Base-by-base conservation (phyloP, 371 early-diverging fungal species). In the Syncephalastrum sp. region DNA sequence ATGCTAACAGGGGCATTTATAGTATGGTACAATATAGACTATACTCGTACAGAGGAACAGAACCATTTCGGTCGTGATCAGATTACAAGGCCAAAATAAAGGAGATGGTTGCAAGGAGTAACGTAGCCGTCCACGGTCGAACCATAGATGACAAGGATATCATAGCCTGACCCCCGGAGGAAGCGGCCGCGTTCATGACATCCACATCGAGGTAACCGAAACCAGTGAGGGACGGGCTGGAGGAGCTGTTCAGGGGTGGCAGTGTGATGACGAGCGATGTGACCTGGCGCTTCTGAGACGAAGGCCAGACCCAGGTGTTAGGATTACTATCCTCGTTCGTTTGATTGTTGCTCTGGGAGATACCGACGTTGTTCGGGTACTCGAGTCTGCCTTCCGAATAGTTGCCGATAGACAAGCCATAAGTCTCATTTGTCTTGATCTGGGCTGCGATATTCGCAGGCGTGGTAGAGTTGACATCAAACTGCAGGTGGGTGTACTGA, bases 391-490 rank as follows among this genome's bases (percentile, higher is more conserved):
- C 76, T 47, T 79, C 67, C 0, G 67, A 67, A 49, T 70, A 75
- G 12, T 68, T 53, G 24, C 79, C 79, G 43, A 79, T 50, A 0
- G 76, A 75, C 4, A 70, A 38, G 47, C 79, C 79, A 29, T 70
- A 74, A 0, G 79, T 79, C 8, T 44, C 21, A 29, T 79, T 79
- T 5, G 74, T 69, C 60, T 72, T 74, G 60, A 79, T 79, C 33
- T 60, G 60, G 15, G 64, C 59, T 19, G 76, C 74, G 3, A 61
- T 60, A 55, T 60, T 60, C 0, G 67, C 49, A 13, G 79, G 72
- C 12, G 76, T 75, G 2, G 76, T 74, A 14, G 51, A 63, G n/a
- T 76, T 75, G n/a, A 79, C 67, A 60, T 79, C 79, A 15, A 67
- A 54, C 0, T 56, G 14, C 13, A 65, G 29, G 0, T 58, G 47